Evolutionary conservation across 2,329 filamentous ascomycete species (phyloP), one percentile per base, ranked within the genome.

Genomic region (Pleoardoris graminearum): DNA sequence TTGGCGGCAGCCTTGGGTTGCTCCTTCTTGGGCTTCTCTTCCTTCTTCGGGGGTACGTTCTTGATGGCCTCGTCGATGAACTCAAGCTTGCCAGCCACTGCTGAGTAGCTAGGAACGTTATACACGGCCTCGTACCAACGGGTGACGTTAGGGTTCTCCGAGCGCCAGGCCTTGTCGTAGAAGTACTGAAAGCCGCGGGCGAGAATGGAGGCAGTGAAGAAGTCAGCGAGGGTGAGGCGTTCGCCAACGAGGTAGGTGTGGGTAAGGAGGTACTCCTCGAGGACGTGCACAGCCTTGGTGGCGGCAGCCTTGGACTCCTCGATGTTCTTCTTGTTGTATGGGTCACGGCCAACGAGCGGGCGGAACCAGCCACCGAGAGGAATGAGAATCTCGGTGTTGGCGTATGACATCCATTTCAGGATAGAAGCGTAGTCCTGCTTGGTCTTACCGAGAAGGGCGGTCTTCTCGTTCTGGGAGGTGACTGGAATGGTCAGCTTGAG

Each of bases 341-440:
- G 80, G 68, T 85, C 84, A 69, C 82, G 80, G 74, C 94, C 94
- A 66, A 91, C 76, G 65, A 97, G 86, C 66, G 94, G 94, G 65
- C 84, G 84, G 86, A 89, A 94, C 90, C 91, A 97, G 75, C 77
- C 82, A 78, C 82, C 87, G 64, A 97, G 79, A 62, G 79, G 76
- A 61, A 84, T 76, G 65, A 96, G 82, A 70, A 97, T 76, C 82
- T 99, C 93, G 55, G 79, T 76, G 86, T 97, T 99, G 85, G 88
- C 89, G 80, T 87, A 97, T 63, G 93, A 97, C 88, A 97, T 87
- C 94, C 94, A 99, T 80, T 89, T 90, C 75, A 99, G 84, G 78
- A 99, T 99, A 67, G 92, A 92, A 69, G 94, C 94, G 79, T 97
- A 91, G 86, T 99, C 94, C 84, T 99, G 93, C 89, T 99, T 99